phyloP scores from a whole-genome alignment of 192 early-diverging fungal genomes.

The Gamsiella multidivaricata region DNA sequence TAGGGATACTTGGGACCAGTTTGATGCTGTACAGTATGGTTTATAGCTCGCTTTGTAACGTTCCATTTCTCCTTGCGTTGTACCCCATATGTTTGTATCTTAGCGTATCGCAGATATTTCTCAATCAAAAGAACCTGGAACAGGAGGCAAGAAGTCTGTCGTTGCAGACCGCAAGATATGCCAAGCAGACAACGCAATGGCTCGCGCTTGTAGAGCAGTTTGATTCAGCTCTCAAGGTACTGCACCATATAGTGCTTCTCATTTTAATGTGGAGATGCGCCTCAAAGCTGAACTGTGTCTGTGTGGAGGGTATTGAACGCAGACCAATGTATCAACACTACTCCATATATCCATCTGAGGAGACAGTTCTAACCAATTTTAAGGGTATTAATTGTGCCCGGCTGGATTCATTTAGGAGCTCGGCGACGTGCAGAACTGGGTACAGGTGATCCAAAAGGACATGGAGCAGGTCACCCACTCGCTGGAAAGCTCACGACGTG shows the following conservation, averaged over 20 bases:
- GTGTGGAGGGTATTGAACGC: no score
- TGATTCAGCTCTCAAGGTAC: constrained; percentile 82
- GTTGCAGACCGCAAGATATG: constrained; percentile 59
- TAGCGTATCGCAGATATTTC: constrained; percentile 70
- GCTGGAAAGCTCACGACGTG: constrained; percentile 58
- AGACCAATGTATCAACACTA: no score
- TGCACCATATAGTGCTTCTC: neutral
- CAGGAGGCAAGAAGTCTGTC: constrained; percentile 65
- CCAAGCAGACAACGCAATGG: constrained; percentile 83
- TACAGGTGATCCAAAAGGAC: constrained; percentile 83
- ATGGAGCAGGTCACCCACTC: constrained; percentile 78
- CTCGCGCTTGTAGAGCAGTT: constrained; percentile 78
- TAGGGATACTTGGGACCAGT: constrained; percentile 8
- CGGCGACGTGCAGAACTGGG: constrained; percentile 91
- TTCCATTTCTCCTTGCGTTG: no score
- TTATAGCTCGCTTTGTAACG: no score
- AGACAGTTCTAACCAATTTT: no score
- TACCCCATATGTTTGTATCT: no score
- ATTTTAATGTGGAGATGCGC: no score
- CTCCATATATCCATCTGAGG: no score
- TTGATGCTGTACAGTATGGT: neutral
- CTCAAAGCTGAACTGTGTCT: no score
- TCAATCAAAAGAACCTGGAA: constrained; percentile 75
- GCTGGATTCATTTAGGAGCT: constrained; percentile 80
- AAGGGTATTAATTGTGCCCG: no score